These are phyloP conservation scores for Solanum pennellii DNA, from an alignment of 257 asterid genomes.

Conservation along the genomic window DNA sequence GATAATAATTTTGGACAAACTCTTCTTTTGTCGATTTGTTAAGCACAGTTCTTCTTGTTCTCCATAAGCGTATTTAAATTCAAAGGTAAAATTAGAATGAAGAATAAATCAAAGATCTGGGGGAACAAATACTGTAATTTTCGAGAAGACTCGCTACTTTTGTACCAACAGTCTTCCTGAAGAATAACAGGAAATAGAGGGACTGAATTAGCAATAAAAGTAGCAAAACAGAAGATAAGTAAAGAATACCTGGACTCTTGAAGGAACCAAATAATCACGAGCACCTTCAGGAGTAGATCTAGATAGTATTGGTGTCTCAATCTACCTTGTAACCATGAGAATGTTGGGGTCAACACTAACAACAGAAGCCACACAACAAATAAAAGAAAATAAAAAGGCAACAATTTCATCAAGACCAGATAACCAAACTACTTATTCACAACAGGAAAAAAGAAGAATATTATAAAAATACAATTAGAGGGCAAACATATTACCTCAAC, in stretches of 20 bases:
- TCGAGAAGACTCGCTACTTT: background rate
- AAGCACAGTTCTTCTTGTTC: background rate
- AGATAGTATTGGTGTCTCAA: constrained; percentile 96
- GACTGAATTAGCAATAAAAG: background rate
- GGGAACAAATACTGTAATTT: background rate
- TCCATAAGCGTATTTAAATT: background rate
- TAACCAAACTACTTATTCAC: background rate
- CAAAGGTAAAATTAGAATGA: background rate
- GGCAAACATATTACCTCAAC: constrained; percentile 65
- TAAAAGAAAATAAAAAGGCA: background rate
- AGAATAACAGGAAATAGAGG: background rate
- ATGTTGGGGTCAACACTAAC: constrained; percentile 61
- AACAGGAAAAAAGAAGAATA: background rate
- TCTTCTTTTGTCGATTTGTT: background rate
- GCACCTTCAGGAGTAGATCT: constrained; percentile 99
- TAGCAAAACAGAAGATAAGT: background rate
- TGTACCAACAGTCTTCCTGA: background rate
- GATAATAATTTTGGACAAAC: background rate
- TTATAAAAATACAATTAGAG: background rate
- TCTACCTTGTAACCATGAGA: constrained; percentile 85
- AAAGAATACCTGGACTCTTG: constrained; percentile 81
- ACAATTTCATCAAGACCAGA: background rate
- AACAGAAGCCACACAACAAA: background rate
- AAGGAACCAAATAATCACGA: constrained; percentile 96
- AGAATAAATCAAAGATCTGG: background rate